Base-by-base conservation (phyloP, 306 rosid species). In the Ormosia semicastrata region DNA sequence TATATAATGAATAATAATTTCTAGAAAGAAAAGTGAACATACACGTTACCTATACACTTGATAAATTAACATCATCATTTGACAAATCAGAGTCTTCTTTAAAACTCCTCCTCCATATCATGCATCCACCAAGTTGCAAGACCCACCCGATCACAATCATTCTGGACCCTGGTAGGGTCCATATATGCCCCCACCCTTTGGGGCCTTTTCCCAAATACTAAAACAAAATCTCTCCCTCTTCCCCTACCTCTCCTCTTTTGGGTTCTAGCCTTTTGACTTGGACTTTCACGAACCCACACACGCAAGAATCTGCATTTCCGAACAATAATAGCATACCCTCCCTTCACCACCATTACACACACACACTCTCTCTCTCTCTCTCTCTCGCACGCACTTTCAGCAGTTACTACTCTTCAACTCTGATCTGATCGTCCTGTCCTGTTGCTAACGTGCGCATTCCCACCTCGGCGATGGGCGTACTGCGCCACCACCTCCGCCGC, bases 261-360 rank as follows among this genome's bases (percentile, higher is more conserved):
- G 78, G 24, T 75, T 71, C 63, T 56, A 52, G 60, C 86, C 85
- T 86, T 86, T 84, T 89, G 94, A 93, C 94, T 89, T 84, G 39
- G 84, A 86, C 86, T 75, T 34, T 39, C 68, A 63, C 63, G 14
- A 60, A 3, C 82, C 39, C 71, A 37, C 84, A 68, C 88, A 75
- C 84, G 84, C 86, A 72, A 84, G 50, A 75, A 29, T 15, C 87
- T 81, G 78, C 82, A 73, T 69, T 6, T 40, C 36, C 10, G 2
- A 54, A 53, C 76, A 81, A 71, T 60, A 66, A 40, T 58, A 60
- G 34, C 80, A n/a, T 30, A 64, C 3, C 59, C 14, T 8, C 49
- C 40, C 65, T 71, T 15, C 43, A 52, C 65, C 58, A 7, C 13
- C 67, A 41, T 30, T 46, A 1, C 71, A 4, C 75, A 39, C 62